Base-by-base conservation (phyloP, 495 filamentous ascomycete genomes). In the Xylaria flabelliformis region DNA sequence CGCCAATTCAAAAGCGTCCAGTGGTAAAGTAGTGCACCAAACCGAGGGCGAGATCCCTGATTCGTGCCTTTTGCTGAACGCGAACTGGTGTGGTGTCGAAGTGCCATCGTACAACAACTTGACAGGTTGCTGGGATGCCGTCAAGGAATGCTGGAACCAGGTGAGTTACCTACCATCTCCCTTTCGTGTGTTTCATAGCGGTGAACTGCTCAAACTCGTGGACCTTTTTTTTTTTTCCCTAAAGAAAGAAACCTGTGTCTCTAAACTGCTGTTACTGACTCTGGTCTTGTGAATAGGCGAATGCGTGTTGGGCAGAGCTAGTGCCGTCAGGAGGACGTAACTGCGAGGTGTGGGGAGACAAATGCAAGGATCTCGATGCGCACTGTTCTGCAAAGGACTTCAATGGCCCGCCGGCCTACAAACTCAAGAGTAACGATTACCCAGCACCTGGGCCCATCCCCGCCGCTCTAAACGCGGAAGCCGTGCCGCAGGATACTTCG, bases 1-100 rank as follows among this genome's bases (percentile, higher is more conserved):
- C 12, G 72, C 74, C 50, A 53, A 72, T 5, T 63, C 74, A 10
- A 75, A 72, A 61, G 62, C 62, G 24, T 29, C 59, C 19, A 56
- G 41, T 42, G 59, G 69, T n/a, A 74, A 76, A 42, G 58, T 61
- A 17, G 68, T 39, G 4, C 71, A 72, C 2, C 81, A 82, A 69
- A 76, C 70, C 17, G 74, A 80, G 24, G 80, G 79, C 10, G 66
- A 75, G 12, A 81, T 82, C 42, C 86, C 85, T 0, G 75, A 71
- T 6, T 80, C 79, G 29, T 89, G 84, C 72, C 77, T 88, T 44
- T 75, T 88, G 17, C 76, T 81, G 51, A 89, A 89, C 63, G 87
- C 76, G 41, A 88, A 90, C 73, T 91, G 89, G 89, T 91, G 88
- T 75, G 87, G 82, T 9, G 75, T 82, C 19, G 83, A 89, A 72